Evolutionary conservation across 352 stramenopile species (phyloP).

Genomic region (Phytopythium chamaehyphon): DNA sequence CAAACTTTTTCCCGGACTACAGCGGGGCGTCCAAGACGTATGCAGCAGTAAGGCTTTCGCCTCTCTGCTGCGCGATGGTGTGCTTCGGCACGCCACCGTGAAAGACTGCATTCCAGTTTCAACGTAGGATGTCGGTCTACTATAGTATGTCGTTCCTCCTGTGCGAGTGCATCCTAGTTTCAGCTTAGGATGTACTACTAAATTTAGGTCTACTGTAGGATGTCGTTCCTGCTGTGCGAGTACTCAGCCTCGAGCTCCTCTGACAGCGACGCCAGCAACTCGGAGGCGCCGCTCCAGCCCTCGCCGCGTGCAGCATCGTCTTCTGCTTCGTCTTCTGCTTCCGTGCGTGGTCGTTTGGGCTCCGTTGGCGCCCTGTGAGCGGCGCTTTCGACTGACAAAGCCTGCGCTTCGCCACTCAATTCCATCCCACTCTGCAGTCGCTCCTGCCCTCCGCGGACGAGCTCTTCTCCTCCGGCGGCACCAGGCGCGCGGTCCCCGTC

Average conservation of each 20-base stretch:
- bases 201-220: too few relatives aligned
- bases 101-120: too few relatives aligned
- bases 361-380: not conserved
- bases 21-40: too few relatives aligned
- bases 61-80: too few relatives aligned
- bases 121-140: too few relatives aligned
- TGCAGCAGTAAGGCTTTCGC: too few relatives aligned
- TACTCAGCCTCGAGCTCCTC: constrained; percentile 57
- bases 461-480: constrained; percentile 37
- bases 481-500: constrained; percentile 1
- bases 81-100: not conserved
- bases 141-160: too few relatives aligned
- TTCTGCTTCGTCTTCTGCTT: not conserved
- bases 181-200: too few relatives aligned
- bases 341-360: not conserved
- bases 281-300: not conserved
- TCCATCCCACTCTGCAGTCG: not conserved
- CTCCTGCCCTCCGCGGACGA: constrained; percentile 41
- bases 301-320: not conserved
- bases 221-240: constrained; percentile 55
- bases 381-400: not conserved
- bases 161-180: too few relatives aligned
- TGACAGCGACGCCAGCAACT: constrained; percentile 23
- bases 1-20: too few relatives aligned
- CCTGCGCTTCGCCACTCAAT: not conserved